Base-by-base conservation (phyloP, 441 rosid genomes). In the Erodium texanum region DNA sequence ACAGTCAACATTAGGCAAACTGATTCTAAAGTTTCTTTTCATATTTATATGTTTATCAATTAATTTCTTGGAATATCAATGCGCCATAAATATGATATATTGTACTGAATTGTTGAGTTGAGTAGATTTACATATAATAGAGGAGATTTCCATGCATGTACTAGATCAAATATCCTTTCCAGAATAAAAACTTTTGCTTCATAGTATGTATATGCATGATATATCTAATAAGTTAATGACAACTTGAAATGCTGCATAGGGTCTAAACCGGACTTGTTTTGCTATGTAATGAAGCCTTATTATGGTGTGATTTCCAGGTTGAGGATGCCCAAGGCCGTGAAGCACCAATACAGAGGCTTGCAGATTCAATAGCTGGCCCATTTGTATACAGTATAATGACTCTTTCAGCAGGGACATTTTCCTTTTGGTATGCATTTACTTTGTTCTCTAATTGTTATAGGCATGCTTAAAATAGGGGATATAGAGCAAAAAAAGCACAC, bases 291-390 rank as follows among this genome's bases (percentile, higher is more conserved):
- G 3, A 29, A 65, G 27, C 34, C 62, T 43, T 41, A 41, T 62
- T 19, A 15, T 69, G 68, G 38, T 79, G 52, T 18, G 68, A 74
- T 20, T 69, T 82, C 73, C 77, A 89, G 99, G 95, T 91, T 78
- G 96, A 94, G 85, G 96, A 89, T 74, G 97, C 99, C 70, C 96
- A 94, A 81, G 96, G 96, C 54, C 85, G 76, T 80, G 97, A 90
- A 80, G 96, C 97, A 48, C 96, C 97, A 70, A 84, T 91, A 70
- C 97, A 93, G 77, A 81, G 96, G 79, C 87, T 94, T 73, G 99
- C 96, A 73, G 99, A 91, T 77, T 83, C 89, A 14, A 88, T 94
- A 76, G 96, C 99, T 65, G 97, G 99, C 66, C 99, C 97, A 20
- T 94, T 94, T 79, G 96, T 94, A 20, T 94, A 85, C 73, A 84